These are phyloP conservation scores for Pyrus betulifolia DNA, from an alignment of 306 rosid genomes.

Conservation along the genomic window DNA sequence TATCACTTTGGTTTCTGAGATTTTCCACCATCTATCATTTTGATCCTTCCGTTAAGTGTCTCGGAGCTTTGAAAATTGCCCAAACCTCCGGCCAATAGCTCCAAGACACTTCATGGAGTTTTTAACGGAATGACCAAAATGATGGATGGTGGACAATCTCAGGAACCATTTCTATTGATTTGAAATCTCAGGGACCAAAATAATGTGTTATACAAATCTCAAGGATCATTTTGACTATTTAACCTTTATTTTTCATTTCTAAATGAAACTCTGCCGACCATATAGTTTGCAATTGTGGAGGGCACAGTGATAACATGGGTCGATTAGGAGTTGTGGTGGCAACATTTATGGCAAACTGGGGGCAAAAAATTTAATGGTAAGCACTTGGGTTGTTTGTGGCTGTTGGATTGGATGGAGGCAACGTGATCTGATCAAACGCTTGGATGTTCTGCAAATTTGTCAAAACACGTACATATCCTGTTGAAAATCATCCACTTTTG, in stretches of 20 bases:
- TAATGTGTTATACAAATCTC: too few relatives aligned
- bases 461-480: background rate
- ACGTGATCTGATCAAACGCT: conserved; percentile 7
- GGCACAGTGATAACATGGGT: background rate
- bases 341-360: conserved; percentile 23
- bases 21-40: too few relatives aligned
- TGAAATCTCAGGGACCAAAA: too few relatives aligned
- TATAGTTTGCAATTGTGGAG: background rate
- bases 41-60: too few relatives aligned
- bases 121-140: too few relatives aligned
- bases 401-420: background rate
- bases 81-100: too few relatives aligned
- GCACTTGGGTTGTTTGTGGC: background rate
- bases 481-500: conserved; percentile 1
- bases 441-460: conserved; percentile 4
- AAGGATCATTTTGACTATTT: too few relatives aligned
- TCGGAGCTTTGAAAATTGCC: too few relatives aligned
- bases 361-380: conserved; percentile 8
- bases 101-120: too few relatives aligned
- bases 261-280: background rate
- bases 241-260: background rate
- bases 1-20: too few relatives aligned
- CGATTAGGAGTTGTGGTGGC: conserved; percentile 5
- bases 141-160: too few relatives aligned
- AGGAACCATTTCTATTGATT: too few relatives aligned